These are phyloP conservation scores for Lipomyces sp. DNA, from an alignment of 805 yeast species.

Conservation along the genomic window DNA sequence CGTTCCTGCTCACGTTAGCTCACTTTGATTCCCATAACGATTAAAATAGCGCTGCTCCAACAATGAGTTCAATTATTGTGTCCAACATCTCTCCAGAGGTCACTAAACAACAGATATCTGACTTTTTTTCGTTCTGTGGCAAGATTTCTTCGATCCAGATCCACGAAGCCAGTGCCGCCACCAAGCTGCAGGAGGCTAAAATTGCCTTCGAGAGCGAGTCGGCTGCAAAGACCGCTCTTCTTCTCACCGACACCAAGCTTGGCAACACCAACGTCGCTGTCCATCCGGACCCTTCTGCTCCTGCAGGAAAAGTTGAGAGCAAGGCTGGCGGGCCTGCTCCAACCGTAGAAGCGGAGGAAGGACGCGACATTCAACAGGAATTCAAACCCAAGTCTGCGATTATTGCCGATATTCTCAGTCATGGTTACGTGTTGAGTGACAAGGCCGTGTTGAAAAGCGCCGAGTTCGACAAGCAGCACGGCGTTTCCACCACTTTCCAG, in stretches of 20 bases:
- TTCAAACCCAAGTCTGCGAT: constrained; percentile 76
- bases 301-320: constrained; percentile 34
- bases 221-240: constrained; percentile 72
- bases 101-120: constrained; percentile 57
- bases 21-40: too few species aligned
- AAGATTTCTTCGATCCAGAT: constrained; percentile 46
- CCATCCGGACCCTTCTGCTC: constrained; percentile 39
- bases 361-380: constrained; percentile 66
- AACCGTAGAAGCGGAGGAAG: constrained; percentile 25
- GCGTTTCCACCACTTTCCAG: constrained; percentile 61
- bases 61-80: constrained; percentile 53
- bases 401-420: constrained; percentile 73
- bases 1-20: not conserved
- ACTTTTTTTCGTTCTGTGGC: constrained; percentile 80
- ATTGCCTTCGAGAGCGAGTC: constrained; percentile 60
- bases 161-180: constrained; percentile 38
- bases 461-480: constrained; percentile 67
- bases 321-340: constrained; percentile 26
- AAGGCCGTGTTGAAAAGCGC: constrained; percentile 63
- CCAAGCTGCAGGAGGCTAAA: constrained; percentile 49
- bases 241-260: constrained; percentile 74
- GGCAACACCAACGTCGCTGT: constrained; percentile 62
- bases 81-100: constrained; percentile 60
- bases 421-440: constrained; percentile 74
- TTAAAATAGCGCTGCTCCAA: not conserved